phyloP scores from a whole-genome alignment of 2,329 filamentous ascomycete genomes.

The Trichoderma hamatum region DNA sequence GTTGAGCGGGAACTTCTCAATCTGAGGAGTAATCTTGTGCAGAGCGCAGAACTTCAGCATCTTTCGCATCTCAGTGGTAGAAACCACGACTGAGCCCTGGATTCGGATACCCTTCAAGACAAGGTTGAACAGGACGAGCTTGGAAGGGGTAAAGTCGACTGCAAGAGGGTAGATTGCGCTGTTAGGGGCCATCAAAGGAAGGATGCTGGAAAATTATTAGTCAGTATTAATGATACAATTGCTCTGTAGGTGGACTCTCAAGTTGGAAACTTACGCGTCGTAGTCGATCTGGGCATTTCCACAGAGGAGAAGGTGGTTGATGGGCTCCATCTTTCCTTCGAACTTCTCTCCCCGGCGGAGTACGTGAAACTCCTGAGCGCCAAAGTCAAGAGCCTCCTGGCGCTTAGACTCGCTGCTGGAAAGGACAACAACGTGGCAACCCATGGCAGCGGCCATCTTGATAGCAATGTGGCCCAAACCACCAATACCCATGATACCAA shows the following conservation, averaged over 20 bases:
- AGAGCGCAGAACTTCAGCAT: conserved; percentile 62
- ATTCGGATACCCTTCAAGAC: conserved; percentile 12
- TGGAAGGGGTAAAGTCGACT: conserved; percentile 58
- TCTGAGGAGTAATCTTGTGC: conserved; percentile 58
- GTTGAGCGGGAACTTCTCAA: conserved; percentile 58
- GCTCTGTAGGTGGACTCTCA: not conserved
- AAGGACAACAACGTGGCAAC: conserved; percentile 63
- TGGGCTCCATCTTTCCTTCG: conserved; percentile 56
- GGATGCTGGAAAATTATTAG: not conserved
- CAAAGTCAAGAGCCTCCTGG: conserved; percentile 59
- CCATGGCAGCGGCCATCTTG: conserved; percentile 68
- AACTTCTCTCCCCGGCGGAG: conserved; percentile 54
- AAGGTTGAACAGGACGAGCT: conserved; percentile 41
- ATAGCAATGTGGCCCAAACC: conserved; percentile 71
- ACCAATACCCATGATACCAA: conserved; percentile 70
- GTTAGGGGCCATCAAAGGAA: conserved; percentile 22
- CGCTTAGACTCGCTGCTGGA: conserved; percentile 57
- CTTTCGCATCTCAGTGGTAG: conserved; percentile 58
- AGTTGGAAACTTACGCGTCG: conserved; percentile 6
- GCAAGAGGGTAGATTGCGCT: conserved; percentile 41
- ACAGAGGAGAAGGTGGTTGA: conserved; percentile 59
- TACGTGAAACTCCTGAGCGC: conserved; percentile 54
- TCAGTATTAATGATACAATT: not conserved
- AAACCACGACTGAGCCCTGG: conserved; percentile 49
- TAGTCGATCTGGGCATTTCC: conserved; percentile 29